Evolutionary conservation across 441 rosid species (phyloP), one percentile per base, ranked within the genome.

Genomic region (Francoa sonchifolia): DNA sequence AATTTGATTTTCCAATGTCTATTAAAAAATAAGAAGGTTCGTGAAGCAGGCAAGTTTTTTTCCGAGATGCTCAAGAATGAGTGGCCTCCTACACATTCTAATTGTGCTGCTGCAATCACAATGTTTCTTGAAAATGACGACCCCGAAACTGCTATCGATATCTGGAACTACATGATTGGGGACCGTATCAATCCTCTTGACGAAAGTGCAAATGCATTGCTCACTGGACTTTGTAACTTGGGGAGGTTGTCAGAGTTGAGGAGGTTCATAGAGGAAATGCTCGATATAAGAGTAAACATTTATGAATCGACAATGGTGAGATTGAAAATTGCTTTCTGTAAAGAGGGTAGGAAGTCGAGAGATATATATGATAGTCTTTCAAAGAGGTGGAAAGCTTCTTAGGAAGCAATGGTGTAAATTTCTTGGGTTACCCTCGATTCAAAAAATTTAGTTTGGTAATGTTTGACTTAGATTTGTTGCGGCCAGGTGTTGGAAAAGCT

Each of bases 21-120:
- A 36, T 48, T 70, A 28, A 56, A 58, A 44, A 73, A 54, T 59
- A 73, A 66, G 54, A 73, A 33, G 54, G 71, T 68, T 59, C 42
- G 13, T 1, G 51, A 43, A 39, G 68, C 67, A 9, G 59, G 61
- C 28, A 63, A 33, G 14, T 68, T 77, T 53, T 77, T 77, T 22
- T 4, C 4, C 3, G 85, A 77, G 69, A 73, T 77, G 73, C 50
- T 54, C 47, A 77, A 68, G 70, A 77, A 71, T 35, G 74, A 73
- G 60, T 52, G 25, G 25, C 68, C 72, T 12, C 78, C 81, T 0
- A 63, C 67, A 2, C 62, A 57, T 49, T 15, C 53, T 45, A 64
- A 68, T 59, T 71, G 68, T 33, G 59, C 62, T 13, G 21, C 57
- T 2, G 74, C 81, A 16, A 66, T 73, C 33, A 19, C 65, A 37